Conservation (phyloP, 83 land plant genomes). For the Picea engelmannii region DNA sequence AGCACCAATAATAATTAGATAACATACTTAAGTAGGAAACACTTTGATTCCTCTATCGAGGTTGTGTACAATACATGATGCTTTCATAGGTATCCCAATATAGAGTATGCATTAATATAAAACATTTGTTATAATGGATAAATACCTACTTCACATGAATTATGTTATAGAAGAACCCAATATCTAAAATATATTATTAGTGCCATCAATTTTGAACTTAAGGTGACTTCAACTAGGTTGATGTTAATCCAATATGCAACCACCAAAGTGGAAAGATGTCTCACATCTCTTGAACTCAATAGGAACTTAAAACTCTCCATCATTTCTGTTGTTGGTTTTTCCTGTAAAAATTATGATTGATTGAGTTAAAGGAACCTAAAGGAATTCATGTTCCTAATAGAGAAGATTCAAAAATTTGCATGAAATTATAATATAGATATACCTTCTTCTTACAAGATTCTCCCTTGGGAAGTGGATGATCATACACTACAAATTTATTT, state of each 20-base stretch:
- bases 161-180: not conserved
- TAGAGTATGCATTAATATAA: too few relatives aligned
- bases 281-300: slow-evolving; percentile 77
- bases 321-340: slow-evolving; percentile 86
- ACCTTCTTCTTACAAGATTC: slow-evolving; percentile 82
- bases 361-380: not conserved
- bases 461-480: slow-evolving; percentile 71
- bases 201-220: slow-evolving; percentile 95
- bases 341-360: slow-evolving; percentile 43
- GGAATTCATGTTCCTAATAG: not conserved
- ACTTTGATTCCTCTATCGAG: not conserved
- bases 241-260: slow-evolving; percentile 99
- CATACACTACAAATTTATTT: slow-evolving; percentile 70
- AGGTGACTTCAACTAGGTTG: slow-evolving; percentile 88
- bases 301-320: slow-evolving; percentile 91
- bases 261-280: slow-evolving; percentile 71
- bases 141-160: not conserved
- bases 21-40: not conserved
- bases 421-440: not conserved
- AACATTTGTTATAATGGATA: too few relatives aligned
- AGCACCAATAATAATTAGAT: not conserved
- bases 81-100: too few relatives aligned
- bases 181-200: slow-evolving; percentile 26
- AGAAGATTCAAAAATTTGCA: not conserved
- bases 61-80: not conserved